Evolutionary conservation across 805 yeast species (phyloP), one percentile per base, ranked within the genome.

Genomic region (Kazachstania kunashirensis): DNA sequence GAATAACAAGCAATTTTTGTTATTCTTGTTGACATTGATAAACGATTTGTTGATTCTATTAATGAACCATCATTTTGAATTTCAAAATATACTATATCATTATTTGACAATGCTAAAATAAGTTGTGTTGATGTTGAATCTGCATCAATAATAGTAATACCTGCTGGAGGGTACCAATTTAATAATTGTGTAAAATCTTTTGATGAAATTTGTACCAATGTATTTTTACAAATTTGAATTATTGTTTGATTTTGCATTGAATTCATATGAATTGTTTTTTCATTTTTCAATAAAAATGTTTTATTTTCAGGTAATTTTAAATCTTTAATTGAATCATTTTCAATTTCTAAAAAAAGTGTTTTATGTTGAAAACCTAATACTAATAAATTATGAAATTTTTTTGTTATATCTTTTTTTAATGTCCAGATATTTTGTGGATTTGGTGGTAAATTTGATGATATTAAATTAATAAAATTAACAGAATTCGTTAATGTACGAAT

Each of bases 121-220:
- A 88, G 63, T 56, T 92, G 97, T 2, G 71, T 67, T 17, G 68
- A 63, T 13, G 85, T 84, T 3, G 79, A 59, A 1, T 83, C 53
- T 0, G 84, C 79, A n/a, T 65, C 60, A 0, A 71, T 49, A 27
- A 92, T 68, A 17, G 70, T 64, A 15, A 77, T 72, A 2, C 92
- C 94, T 0, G 79, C 76, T 0, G 96, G 94, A 1, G 95, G 84
- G 20, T 58, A 63, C 97, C 97, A 92, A 43, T 80, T 80, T 11
- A 68, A 59, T n/a, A 60, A 53, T 29, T 59, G 54, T 14, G 59
- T 45, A 17, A 46, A 46, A 46, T n/a, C 63, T 55, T n/a, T 50
- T 45, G 39, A 53, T 45, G 26, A 55, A 3, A 80, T 62, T 46
- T 81, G 84, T 12, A 79, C 66, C 16, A 89, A 62, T 4, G 92